Evolutionary conservation across 164 flowering plant genomes (phyloP).

Genomic region (Piper betle): DNA sequence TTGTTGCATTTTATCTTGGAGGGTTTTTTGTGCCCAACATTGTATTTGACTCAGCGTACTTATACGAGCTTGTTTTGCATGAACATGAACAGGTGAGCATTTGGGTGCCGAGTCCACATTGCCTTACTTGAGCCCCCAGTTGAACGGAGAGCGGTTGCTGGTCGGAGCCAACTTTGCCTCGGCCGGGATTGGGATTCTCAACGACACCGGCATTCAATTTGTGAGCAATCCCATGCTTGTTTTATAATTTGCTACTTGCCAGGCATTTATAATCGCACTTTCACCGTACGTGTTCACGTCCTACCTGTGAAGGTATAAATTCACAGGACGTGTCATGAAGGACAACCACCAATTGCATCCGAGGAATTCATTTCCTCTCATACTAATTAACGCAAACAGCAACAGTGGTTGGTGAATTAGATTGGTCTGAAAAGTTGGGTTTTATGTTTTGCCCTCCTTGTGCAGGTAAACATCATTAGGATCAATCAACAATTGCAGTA

Average conservation of each 20-base stretch:
- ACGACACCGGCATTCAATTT: conserved; percentile 79
- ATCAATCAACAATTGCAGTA: conserved; percentile 29
- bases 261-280: too few relatives aligned
- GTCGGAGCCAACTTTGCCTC: conserved; percentile 88
- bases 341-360: too few relatives aligned
- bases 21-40: neutral
- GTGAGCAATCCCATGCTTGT: conserved; percentile 27
- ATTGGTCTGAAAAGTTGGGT: neutral
- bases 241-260: too few relatives aligned
- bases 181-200: conserved; percentile 78
- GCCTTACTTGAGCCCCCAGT: conserved; percentile 55
- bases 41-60: too few relatives aligned
- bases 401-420: neutral
- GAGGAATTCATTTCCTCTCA: neutral
- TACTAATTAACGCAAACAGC: neutral
- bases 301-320: too few relatives aligned
- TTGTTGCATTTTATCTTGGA: neutral
- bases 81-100: conserved; percentile 27
- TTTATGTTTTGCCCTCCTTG: neutral
- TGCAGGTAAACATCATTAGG: conserved; percentile 51
- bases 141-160: conserved; percentile 44
- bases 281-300: too few relatives aligned
- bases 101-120: conserved; percentile 42
- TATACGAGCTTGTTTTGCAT: neutral
- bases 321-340: too few relatives aligned